These are phyloP conservation scores for Uronychia binucleata DNA, from an alignment of 73 alveolate species.

Conservation along the genomic window DNA sequence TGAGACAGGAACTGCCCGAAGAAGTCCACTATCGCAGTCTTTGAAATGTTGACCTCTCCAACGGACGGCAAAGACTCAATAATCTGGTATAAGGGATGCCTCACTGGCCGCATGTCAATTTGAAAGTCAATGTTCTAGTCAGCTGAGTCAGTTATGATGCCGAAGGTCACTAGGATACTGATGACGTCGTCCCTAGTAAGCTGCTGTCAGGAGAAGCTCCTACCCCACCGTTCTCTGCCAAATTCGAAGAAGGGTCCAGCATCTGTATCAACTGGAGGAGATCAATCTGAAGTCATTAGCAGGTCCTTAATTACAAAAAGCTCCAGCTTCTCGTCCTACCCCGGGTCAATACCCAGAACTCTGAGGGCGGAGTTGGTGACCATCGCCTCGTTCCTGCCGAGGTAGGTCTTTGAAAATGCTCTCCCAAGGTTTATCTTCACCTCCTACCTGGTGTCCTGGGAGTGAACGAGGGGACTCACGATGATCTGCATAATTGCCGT, in stretches of 20 bases:
- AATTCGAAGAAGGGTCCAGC: background rate
- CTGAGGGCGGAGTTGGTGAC: constrained; percentile 53
- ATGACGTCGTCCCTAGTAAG: too few species aligned
- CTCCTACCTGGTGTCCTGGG: constrained; percentile 53
- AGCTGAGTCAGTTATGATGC: too few species aligned
- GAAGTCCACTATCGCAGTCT: background rate
- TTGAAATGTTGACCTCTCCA: too few species aligned
- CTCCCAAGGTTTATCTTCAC: constrained; percentile 63
- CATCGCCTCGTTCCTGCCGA: constrained; percentile 53
- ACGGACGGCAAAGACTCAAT: too few species aligned
- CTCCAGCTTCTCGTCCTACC: constrained; percentile 7
- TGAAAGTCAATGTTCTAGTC: too few species aligned
- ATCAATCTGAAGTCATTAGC: background rate
- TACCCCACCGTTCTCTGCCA: too few species aligned
- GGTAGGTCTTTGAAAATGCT: constrained; percentile 37
- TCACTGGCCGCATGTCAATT: too few species aligned
- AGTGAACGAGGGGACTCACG: background rate
- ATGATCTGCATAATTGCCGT: constrained; percentile 33
- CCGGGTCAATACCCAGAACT: constrained; percentile 25
- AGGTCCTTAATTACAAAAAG: background rate
- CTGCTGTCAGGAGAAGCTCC: too few species aligned
- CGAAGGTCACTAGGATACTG: background rate
- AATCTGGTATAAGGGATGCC: too few species aligned
- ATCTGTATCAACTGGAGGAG: background rate
- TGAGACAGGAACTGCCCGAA: background rate